phyloP scores from a whole-genome alignment of 75 land plant species.

The Gnetum montanum region DNA sequence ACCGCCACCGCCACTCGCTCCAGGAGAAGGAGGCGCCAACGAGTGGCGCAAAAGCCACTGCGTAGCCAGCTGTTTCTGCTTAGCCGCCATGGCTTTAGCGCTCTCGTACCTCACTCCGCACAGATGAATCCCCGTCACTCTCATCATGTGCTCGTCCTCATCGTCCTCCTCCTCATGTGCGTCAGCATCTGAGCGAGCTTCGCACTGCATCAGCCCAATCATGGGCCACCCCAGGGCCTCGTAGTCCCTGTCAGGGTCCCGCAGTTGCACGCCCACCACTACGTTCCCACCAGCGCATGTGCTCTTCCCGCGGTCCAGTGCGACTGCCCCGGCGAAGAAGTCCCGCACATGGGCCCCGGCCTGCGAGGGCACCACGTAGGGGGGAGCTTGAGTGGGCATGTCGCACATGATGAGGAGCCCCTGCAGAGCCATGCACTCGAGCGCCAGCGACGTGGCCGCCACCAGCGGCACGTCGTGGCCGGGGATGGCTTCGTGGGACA shows the following conservation, averaged over 20 bases:
- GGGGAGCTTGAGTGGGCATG: slow-evolving; percentile 73
- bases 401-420: slow-evolving; percentile 79
- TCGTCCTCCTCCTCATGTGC: slow-evolving; percentile 6
- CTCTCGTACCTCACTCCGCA: slow-evolving; percentile 43
- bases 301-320: slow-evolving; percentile 9
- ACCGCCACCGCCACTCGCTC: no score
- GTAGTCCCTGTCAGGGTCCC: slow-evolving; percentile 65
- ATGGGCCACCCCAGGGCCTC: slow-evolving; percentile 82
- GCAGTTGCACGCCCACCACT: slow-evolving; percentile 61
- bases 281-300: slow-evolving; percentile 36
- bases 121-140: slow-evolving; percentile 45
- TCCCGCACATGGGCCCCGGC: slow-evolving; percentile 4
- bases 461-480: no score
- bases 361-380: slow-evolving; percentile 43
- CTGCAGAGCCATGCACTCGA: slow-evolving; percentile 62
- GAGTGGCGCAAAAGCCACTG: no score
- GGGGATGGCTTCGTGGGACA: no score
- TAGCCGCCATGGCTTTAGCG: no score
- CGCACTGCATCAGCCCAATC: slow-evolving; percentile 69
- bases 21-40: no score
- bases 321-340: background rate
- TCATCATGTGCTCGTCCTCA: slow-evolving; percentile 27
- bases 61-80: no score
- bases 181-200: slow-evolving; percentile 7
- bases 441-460: no score